Evolutionary conservation across 805 yeast species (phyloP).

Genomic region (Kluyveromyces aestuarii): DNA sequence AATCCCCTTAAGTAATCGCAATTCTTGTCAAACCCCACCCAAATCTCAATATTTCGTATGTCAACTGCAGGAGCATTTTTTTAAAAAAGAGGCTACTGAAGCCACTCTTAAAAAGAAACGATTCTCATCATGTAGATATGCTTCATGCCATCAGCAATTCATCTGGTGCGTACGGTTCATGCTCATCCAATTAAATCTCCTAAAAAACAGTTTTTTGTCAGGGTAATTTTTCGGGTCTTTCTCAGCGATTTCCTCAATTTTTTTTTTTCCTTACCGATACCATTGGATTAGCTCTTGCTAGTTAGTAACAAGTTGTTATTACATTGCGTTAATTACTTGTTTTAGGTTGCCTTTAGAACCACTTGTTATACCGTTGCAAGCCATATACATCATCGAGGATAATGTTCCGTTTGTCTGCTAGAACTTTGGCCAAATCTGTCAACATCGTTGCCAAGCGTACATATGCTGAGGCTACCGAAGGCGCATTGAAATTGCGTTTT

Average conservation of each 20-base stretch:
- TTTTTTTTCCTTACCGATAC: neutral
- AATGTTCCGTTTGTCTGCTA: slow-evolving; percentile 22
- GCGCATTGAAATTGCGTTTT: slow-evolving; percentile 75
- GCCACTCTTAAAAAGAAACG: neutral
- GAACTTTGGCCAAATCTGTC: slow-evolving; percentile 29
- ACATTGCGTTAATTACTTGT: neutral
- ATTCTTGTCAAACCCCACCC: neutral
- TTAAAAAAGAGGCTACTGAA: neutral
- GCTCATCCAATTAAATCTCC: neutral
- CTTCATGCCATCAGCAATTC: neutral
- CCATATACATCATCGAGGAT: neutral
- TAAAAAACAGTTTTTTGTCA: neutral
- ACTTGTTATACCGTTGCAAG: neutral
- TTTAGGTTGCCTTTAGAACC: neutral
- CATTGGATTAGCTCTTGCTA: neutral
- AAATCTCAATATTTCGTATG: too few relatives aligned
- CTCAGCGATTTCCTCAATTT: neutral
- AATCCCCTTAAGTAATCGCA: neutral
- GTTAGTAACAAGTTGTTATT: neutral
- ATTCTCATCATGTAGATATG: neutral
- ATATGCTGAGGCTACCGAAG: slow-evolving; percentile 79
- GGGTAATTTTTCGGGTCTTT: neutral
- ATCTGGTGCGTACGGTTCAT: neutral
- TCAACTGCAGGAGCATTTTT: too few relatives aligned
- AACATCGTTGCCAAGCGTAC: slow-evolving; percentile 58